Evolutionary conservation across 1,284 basidiomycete species (phyloP), one percentile per base, ranked within the genome.

Genomic region (Neotropicomus parvogracilis): DNA sequence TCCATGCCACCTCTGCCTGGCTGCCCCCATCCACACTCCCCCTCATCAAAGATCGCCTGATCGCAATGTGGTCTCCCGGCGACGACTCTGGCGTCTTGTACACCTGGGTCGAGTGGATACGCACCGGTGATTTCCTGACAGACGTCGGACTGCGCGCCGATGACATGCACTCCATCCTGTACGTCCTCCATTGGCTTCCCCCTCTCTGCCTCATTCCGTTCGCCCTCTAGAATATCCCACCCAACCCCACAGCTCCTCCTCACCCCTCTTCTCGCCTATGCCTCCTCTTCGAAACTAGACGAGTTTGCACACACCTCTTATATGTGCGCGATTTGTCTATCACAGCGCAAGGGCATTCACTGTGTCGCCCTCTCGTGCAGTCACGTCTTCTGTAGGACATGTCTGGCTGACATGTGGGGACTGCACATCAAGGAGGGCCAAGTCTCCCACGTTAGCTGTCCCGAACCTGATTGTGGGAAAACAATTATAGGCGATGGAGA

Each of bases 401-500:
- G 88, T 62, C 65, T 91, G 32, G 71, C 73, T 45, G 81, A 85
- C 54, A 90, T 84, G 61, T 91, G 88, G 85, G 73, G 75, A 45
- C 63, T 89, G 37, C 83, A 81, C 59, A 85, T 91, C 46, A 69
- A 68, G 42, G 88, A 91, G 63, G 88, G 88, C 12, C 80, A 85
- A 50, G 73, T 89, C 5, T 73, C 70, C 17, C 72, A 74, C 21
- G 87, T 91, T 1, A 77, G 80, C 0, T 92, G 88, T 62, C 85
- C 89, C 1, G 81, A 87, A 55, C 77, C 79, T 7, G 67, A 79
- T 55, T 75, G 95, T 73, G 79, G 95, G 69, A 81, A 91, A 73
- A 57, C 29, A 2, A 76, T 45, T 58, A 78, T 60, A 27, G 35
- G 16, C 14, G 42, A 34, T 16, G 26, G 14, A 31, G 39, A 49